Base-by-base conservation (phyloP, 169 alveolate species). In the Ichthyophthirius multifiliis region DNA sequence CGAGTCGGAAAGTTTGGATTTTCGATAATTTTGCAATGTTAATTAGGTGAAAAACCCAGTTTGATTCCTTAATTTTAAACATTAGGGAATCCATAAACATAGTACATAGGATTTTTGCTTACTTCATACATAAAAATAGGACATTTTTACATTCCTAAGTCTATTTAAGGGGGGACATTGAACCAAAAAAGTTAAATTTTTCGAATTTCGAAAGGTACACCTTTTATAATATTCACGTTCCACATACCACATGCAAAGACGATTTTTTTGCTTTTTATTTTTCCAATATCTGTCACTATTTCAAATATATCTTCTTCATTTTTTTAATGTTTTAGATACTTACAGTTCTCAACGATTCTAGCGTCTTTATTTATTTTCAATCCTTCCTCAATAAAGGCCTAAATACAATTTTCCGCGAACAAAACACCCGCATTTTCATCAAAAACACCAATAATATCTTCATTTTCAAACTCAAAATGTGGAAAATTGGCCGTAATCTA, bases 41-140 rank as follows among this genome's bases (percentile, higher is more conserved):
- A 23, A n/a, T 55, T 55, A 20, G 71, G 71, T 10, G 71, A 55
- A 10, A 55, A 55, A 6, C 71, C 71, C 1, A 55, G 43, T 55
- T 55, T 55, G 13, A 55, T 16, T 10, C 71, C 71, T 55, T 34
- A 16, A 1, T 39, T 39, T 55, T 55, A 10, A 39, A 27, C 23
- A 23, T 55, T 55, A 55, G 71, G 71, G 71, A 55, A 55, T 1
- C 71, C 71, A 55, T 55, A 55, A 55, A 55, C 71, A 55, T 55
- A 55, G 71, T 55, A 55, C 3, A 55, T 34, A 20, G 71, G 71
- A 27, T 55, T 55, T 55, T 39, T 55, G 31, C 31, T 39, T 23
- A 55, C 71, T 23, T 55, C 71, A 55, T 55, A 55, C 71, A 55
- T 55, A 27, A 55, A 55, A 7, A 55, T 55, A 55, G 71, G 71